Evolutionary conservation across 805 yeast genomes (phyloP).

Genomic region (Ogataea degrootiae): DNA sequence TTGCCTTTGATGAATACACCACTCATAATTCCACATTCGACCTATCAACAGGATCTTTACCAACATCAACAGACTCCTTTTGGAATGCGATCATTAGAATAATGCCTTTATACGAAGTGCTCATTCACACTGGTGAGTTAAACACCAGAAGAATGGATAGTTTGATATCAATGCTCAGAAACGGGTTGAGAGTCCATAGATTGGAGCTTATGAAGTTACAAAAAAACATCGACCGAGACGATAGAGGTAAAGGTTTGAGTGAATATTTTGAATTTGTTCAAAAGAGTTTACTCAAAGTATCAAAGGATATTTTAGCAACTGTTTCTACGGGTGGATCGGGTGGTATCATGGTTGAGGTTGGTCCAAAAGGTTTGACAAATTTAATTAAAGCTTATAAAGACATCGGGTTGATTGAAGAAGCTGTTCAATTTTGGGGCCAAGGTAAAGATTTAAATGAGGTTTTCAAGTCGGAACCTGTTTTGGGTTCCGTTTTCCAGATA

Average conservation of each 20-base stretch:
- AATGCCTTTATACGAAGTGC: constrained; percentile 45
- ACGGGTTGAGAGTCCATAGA: constrained; percentile 41
- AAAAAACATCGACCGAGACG: not conserved
- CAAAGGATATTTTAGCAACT: too few species aligned
- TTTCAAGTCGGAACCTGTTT: constrained; percentile 58
- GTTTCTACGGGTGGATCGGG: too few species aligned
- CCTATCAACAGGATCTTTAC: constrained; percentile 30
- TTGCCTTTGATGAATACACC: constrained; percentile 48
- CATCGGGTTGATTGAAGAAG: constrained; percentile 54
- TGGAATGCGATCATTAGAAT: constrained; percentile 49
- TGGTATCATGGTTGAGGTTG: constrained; percentile 27
- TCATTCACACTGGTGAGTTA: constrained; percentile 44
- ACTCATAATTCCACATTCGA: constrained; percentile 31
- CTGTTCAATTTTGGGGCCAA: constrained; percentile 61
- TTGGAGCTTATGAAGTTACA: not conserved
- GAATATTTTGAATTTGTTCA: too few species aligned
- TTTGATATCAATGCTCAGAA: constrained; percentile 46
- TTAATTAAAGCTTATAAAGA: constrained; percentile 55
- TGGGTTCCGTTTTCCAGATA: constrained; percentile 66
- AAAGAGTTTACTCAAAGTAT: too few species aligned
- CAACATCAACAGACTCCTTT: constrained; percentile 35
- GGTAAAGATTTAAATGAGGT: constrained; percentile 42
- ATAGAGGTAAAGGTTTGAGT: not conserved
- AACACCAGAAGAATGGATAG: constrained; percentile 39
- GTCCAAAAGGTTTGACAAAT: constrained; percentile 51